Conservation (phyloP, 495 filamentous ascomycete species). For the Xylaria acuta region DNA sequence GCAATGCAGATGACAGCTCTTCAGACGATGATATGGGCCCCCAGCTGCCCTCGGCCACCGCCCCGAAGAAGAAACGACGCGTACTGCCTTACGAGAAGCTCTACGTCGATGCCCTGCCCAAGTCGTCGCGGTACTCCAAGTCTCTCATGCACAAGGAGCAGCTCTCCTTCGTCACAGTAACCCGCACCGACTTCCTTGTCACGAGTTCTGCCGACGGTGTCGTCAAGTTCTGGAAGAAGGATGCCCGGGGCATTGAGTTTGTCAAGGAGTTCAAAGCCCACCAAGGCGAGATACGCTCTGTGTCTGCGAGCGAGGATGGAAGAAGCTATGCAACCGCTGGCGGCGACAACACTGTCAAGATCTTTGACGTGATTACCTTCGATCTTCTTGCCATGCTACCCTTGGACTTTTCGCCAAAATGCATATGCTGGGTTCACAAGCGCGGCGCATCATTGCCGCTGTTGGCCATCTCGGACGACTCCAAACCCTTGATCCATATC, state of each 20-base stretch:
- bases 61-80: slow-evolving; percentile 88
- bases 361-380: slow-evolving; percentile 96
- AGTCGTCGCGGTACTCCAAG: slow-evolving; percentile 84
- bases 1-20: slow-evolving; percentile 64
- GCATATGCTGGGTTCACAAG: slow-evolving; percentile 91
- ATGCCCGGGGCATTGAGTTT: slow-evolving; percentile 87
- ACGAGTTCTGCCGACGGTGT: slow-evolving; percentile 91
- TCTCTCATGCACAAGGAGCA: slow-evolving; percentile 99
- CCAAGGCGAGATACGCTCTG: slow-evolving; percentile 79
- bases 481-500: slow-evolving; percentile 71
- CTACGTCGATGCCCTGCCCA: slow-evolving; percentile 88
- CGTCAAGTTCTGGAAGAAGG: slow-evolving; percentile 99
- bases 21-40: slow-evolving; percentile 96
- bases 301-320: slow-evolving; percentile 85
- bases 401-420: slow-evolving; percentile 74
- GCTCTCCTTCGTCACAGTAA: slow-evolving; percentile 82
- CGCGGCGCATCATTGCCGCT: slow-evolving; percentile 86
- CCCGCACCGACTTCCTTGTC: slow-evolving; percentile 94
- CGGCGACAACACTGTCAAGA: slow-evolving; percentile 84
- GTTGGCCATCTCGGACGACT: slow-evolving; percentile 86
- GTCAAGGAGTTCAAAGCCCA: slow-evolving; percentile 98
- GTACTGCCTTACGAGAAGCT: slow-evolving; percentile 93
- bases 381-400: slow-evolving; percentile 83
- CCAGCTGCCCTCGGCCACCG: slow-evolving; percentile 71
- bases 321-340: slow-evolving; percentile 93